A percentile compares a stretch with the other conserved stretches of the same genome.
Conservation (phyloP, 2,329 filamentous ascomycete species). For the Capronia coronata region DNA sequence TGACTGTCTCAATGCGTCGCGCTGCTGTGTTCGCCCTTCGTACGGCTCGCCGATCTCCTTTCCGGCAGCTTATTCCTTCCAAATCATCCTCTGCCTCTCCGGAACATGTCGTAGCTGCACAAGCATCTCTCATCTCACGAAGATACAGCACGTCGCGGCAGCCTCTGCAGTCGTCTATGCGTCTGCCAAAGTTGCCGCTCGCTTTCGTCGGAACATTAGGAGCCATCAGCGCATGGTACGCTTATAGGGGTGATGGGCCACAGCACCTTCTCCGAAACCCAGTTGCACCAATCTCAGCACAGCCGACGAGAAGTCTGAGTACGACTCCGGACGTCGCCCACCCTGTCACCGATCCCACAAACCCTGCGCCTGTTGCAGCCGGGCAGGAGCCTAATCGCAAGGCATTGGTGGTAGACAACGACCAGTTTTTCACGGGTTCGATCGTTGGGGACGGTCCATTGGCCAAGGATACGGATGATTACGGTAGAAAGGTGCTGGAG, state of each 20-base stretch:
- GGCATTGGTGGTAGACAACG: slow-evolving; percentile 81
- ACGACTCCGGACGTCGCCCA: slow-evolving; percentile 16
- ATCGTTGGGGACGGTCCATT: slow-evolving; percentile 80
- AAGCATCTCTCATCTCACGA: slow-evolving; percentile 31
- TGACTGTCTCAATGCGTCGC: slow-evolving; percentile 41
- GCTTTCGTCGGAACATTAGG: slow-evolving; percentile 44
- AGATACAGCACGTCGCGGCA: slow-evolving; percentile 35
- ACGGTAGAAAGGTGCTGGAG: slow-evolving; percentile 78
- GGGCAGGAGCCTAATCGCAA: slow-evolving; percentile 51
- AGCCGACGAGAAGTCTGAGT: slow-evolving; percentile 19
- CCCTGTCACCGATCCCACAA: slow-evolving; percentile 24
- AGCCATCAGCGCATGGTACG: slow-evolving; percentile 46
- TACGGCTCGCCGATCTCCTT: slow-evolving; percentile 41
- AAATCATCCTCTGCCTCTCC: slow-evolving; percentile 35
- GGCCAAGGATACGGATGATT: slow-evolving; percentile 78
- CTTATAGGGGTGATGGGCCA: slow-evolving; percentile 38
- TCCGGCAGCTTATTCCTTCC: slow-evolving; percentile 36
- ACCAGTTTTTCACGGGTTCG: slow-evolving; percentile 81
- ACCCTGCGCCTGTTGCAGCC: slow-evolving; percentile 33
- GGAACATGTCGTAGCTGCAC: slow-evolving; percentile 35
- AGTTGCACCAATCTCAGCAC: slow-evolving; percentile 25
- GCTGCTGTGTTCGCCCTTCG: slow-evolving; percentile 42
- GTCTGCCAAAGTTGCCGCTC: slow-evolving; percentile 44
- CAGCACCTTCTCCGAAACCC: slow-evolving; percentile 17
- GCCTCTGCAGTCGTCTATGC: slow-evolving; percentile 42